Percentiles rank a stretch among this genome's conserved stretches.
Evolutionary conservation across 768 basidiomycete genomes (phyloP).

Genomic region (Termitomyces sp.): DNA sequence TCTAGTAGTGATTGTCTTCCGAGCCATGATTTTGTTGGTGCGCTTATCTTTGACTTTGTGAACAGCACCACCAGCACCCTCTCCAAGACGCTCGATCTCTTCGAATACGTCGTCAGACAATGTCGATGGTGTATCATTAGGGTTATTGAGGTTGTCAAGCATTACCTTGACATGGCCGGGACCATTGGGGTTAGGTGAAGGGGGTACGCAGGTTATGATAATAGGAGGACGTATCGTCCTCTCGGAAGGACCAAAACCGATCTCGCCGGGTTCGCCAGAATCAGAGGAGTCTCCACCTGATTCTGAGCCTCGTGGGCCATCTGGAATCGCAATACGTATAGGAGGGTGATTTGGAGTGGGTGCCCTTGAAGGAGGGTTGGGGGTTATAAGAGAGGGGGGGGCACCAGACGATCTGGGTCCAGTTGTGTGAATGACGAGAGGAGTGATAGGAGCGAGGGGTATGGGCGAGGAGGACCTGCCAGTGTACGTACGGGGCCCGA

Average conservation of each 20-base stretch:
- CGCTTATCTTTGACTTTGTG: slow-evolving; percentile 87
- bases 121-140: slow-evolving; percentile 29
- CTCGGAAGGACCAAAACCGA: slow-evolving; percentile 24
- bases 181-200: slow-evolving; percentile 22
- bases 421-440: slow-evolving; percentile 24
- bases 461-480: slow-evolving; percentile 31
- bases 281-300: slow-evolving; percentile 23
- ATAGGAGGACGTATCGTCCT: slow-evolving; percentile 38
- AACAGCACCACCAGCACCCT: slow-evolving; percentile 95
- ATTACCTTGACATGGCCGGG: slow-evolving; percentile 32
- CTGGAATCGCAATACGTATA: slow-evolving; percentile 26
- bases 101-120: slow-evolving; percentile 75
- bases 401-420: slow-evolving; percentile 26
- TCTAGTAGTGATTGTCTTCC: slow-evolving; percentile 90
- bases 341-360: slow-evolving; percentile 24
- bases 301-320: slow-evolving; percentile 14
- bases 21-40: slow-evolving; percentile 78
- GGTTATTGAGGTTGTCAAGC: slow-evolving; percentile 31
- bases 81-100: slow-evolving; percentile 75
- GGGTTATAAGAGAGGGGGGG: slow-evolving; percentile 22
- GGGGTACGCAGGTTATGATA: slow-evolving; percentile 23
- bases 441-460: slow-evolving; percentile 20
- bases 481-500: slow-evolving; percentile 45
- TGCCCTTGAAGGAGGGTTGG: slow-evolving; percentile 19
- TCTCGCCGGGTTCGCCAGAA: slow-evolving; percentile 33